These are phyloP conservation scores for Apiotrichum domesticum DNA, from an alignment of 1,284 basidiomycete genomes.

Conservation along the genomic window DNA sequence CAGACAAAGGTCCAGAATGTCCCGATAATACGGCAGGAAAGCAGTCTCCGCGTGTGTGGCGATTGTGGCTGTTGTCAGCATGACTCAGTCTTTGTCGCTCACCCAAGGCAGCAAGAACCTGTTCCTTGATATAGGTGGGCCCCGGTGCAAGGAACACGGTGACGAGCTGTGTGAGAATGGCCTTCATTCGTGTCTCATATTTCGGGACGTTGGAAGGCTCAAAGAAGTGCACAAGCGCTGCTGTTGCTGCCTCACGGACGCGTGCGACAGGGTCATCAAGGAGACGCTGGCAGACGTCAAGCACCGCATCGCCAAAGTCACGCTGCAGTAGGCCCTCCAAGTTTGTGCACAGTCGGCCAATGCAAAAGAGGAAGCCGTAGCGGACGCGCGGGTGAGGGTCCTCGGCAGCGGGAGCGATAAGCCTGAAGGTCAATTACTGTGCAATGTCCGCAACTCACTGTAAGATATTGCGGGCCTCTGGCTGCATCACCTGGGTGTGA, in stretches of 20 bases:
- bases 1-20: conserved; percentile 28
- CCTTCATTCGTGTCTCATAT: conserved; percentile 62
- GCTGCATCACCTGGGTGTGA: conserved; percentile 6
- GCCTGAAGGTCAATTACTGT: conserved; percentile 59
- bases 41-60: conserved; percentile 66
- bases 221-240: conserved; percentile 82
- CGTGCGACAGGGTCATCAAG: conserved; percentile 68
- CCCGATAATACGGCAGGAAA: conserved; percentile 32
- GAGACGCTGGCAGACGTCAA: conserved; percentile 63
- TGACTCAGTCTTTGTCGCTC: background rate
- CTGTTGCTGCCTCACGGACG: conserved; percentile 74
- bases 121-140: conserved; percentile 67
- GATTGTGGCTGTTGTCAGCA: conserved; percentile 60
- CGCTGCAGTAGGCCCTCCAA: conserved; percentile 35
- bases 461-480: conserved; percentile 4
- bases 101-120: conserved; percentile 62
- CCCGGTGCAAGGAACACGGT: conserved; percentile 9
- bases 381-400: conserved; percentile 74
- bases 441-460: background rate
- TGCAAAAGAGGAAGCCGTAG: conserved; percentile 77
- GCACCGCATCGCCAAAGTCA: conserved; percentile 33
- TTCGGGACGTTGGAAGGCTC: conserved; percentile 68
- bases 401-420: conserved; percentile 66
- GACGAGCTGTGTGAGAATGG: conserved; percentile 10
- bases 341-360: conserved; percentile 77